Evolutionary conservation across 2,329 filamentous ascomycete species (phyloP).

Genomic region (Sporothrix luriei): DNA sequence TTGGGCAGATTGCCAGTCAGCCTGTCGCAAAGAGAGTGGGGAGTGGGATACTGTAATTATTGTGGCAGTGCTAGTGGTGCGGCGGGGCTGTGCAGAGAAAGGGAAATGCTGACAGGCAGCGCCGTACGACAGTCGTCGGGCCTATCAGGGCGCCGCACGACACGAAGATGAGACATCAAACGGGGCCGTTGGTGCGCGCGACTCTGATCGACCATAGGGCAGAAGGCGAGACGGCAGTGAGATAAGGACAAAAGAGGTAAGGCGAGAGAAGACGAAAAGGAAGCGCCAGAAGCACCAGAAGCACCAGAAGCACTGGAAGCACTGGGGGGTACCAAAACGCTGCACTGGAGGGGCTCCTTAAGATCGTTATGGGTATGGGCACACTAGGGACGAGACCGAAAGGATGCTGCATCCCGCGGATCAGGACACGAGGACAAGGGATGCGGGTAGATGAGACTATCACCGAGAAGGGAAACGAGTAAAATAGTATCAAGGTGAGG

Average conservation of each 20-base stretch:
- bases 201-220: neutral
- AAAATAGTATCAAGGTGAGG: slow-evolving; percentile 22
- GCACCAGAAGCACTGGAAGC: neutral
- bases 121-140: slow-evolving; percentile 17
- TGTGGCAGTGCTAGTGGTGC: slow-evolving; percentile 46
- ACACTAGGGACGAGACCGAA: slow-evolving; percentile 6
- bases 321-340: neutral
- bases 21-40: slow-evolving; percentile 42
- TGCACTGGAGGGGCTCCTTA: neutral
- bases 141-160: slow-evolving; percentile 32
- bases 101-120: slow-evolving; percentile 36
- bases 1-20: slow-evolving; percentile 45
- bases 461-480: neutral
- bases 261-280: slow-evolving; percentile 19
- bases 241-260: slow-evolving; percentile 22
- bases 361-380: slow-evolving; percentile 3
- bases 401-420: neutral
- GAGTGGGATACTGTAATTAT: slow-evolving; percentile 38
- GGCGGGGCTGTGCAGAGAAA: slow-evolving; percentile 49
- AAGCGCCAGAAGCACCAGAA: slow-evolving; percentile 12
- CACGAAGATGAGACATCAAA: slow-evolving; percentile 33
- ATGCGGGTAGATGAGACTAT: slow-evolving; percentile 17
- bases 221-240: slow-evolving; percentile 10
- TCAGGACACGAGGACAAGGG: slow-evolving; percentile 10
- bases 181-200: slow-evolving; percentile 11